phyloP scores from a whole-genome alignment of 129 eudicot genomes.

The Logfia minima region DNA sequence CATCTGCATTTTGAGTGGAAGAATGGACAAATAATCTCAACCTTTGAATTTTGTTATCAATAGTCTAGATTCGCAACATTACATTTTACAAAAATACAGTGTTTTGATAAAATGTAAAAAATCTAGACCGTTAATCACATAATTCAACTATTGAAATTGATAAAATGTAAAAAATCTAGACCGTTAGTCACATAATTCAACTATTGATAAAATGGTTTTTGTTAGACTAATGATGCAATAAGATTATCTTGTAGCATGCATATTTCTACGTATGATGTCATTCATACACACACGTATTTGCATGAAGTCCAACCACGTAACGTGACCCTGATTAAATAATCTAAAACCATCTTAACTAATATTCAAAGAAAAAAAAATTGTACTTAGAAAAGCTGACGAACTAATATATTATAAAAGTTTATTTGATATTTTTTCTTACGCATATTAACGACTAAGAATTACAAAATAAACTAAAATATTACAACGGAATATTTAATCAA shows the following conservation, averaged over 20 bases:
- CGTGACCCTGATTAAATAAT: background rate
- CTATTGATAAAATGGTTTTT: background rate
- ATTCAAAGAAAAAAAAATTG: background rate
- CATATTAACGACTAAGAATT: background rate
- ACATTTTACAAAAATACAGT: too few relatives aligned
- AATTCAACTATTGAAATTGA: too few relatives aligned
- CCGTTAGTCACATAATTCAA: too few relatives aligned
- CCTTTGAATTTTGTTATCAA: too few relatives aligned
- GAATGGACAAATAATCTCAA: too few relatives aligned
- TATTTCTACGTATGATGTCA: conserved; percentile 27
- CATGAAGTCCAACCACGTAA: conserved; percentile 26
- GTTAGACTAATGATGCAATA: background rate
- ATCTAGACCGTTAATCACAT: too few relatives aligned
- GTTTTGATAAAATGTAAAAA: too few relatives aligned
- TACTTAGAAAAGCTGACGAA: background rate
- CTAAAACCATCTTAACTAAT: background rate
- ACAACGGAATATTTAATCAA: background rate
- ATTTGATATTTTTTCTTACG: background rate
- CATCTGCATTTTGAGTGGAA: too few relatives aligned
- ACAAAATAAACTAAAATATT: background rate
- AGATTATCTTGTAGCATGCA: conserved; percentile 16
- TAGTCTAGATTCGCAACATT: too few relatives aligned
- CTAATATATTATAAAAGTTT: background rate
- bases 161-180: too few relatives aligned
- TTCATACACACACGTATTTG: conserved; percentile 21